Evolutionary conservation across 306 rosid species (phyloP).

Genomic region (Castanea mollissima): DNA sequence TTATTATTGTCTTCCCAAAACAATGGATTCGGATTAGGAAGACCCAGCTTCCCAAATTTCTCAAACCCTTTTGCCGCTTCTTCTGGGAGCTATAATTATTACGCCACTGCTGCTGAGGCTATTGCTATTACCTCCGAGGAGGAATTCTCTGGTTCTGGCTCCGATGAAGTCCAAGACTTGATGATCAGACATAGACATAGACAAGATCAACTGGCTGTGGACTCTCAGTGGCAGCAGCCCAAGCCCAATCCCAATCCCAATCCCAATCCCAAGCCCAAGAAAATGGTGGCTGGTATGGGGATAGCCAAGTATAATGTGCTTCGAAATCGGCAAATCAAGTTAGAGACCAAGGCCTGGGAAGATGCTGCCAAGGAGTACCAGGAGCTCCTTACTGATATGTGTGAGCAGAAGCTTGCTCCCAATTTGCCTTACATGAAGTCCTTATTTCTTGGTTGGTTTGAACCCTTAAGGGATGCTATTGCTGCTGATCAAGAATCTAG

Average conservation of each 20-base stretch:
- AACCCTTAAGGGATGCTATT: constrained; percentile 71
- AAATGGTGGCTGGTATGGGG: constrained; percentile 34
- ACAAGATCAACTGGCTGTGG: constrained; percentile 28
- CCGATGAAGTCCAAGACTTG: constrained; percentile 58
- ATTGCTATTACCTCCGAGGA: constrained; percentile 63
- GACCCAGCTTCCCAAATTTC: constrained; percentile 28
- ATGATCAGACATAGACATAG: constrained; percentile 33
- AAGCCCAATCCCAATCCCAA: too few species aligned
- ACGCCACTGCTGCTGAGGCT: constrained; percentile 63
- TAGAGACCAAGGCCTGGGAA: constrained; percentile 97
- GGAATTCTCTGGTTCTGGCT: constrained; percentile 43
- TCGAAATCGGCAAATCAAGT: constrained; percentile 63
- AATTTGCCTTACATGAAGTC: constrained; percentile 89
- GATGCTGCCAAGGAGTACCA: constrained; percentile 81
- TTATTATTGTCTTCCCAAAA: constrained; percentile 7
- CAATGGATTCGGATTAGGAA: constrained; percentile 31
- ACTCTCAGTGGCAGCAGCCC: constrained; percentile 15
- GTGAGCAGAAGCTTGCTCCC: constrained; percentile 88
- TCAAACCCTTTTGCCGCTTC: constrained; percentile 13
- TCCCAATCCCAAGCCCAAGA: constrained; percentile 24
- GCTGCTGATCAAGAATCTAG: constrained; percentile 50
- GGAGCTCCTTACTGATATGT: constrained; percentile 76
- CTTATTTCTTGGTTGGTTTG: constrained; percentile 92
- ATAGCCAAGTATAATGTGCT: constrained; percentile 43
- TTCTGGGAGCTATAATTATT: constrained; percentile 12